Evolutionary conservation across 1,284 basidiomycete genomes (phyloP).

Genomic region (Mycosarcoma mackinlayi): DNA sequence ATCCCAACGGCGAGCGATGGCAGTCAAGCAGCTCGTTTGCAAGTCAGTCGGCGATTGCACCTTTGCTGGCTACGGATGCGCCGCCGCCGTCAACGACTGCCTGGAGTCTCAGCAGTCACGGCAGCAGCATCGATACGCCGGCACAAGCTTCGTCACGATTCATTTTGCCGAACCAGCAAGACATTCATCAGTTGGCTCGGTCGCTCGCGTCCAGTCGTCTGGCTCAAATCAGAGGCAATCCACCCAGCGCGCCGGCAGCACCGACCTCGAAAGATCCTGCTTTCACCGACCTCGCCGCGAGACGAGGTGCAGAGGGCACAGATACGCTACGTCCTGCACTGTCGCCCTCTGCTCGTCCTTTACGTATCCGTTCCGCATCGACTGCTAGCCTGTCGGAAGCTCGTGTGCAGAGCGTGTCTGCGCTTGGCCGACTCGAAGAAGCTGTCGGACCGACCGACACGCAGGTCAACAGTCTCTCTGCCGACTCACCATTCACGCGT

Average conservation of each 20-base stretch:
- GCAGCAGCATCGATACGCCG: conserved; percentile 5
- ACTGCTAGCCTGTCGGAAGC: conserved; percentile 31
- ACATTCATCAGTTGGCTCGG: conserved; percentile 4
- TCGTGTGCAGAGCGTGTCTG: conserved; percentile 38
- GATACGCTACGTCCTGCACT: conserved; percentile 1
- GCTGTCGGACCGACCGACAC: background rate
- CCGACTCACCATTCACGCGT: conserved; percentile 12
- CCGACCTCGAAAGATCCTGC: too few species aligned
- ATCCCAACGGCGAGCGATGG: conserved; percentile 58
- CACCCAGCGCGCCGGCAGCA: background rate
- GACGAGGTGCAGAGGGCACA: too few species aligned
- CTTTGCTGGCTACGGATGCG: background rate
- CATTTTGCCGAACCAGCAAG: background rate
- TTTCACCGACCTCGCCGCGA: too few species aligned
- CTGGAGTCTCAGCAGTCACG: conserved; percentile 27
- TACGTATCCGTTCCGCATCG: conserved; percentile 32
- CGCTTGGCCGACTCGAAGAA: conserved; percentile 27
- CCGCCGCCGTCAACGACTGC: background rate
- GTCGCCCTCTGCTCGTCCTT: conserved; percentile 1
- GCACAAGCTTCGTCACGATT: conserved; percentile 1
- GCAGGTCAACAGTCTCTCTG: background rate
- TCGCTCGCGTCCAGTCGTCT: conserved; percentile 7
- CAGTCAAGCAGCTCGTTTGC: conserved; percentile 12
- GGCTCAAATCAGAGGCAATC: too few species aligned
- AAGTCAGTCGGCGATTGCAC: background rate